Percentiles rank a stretch among this genome's conserved stretches.
These are phyloP conservation scores for Plectranthus barbatus DNA, from an alignment of 257 asterid species.

Conservation along the genomic window DNA sequence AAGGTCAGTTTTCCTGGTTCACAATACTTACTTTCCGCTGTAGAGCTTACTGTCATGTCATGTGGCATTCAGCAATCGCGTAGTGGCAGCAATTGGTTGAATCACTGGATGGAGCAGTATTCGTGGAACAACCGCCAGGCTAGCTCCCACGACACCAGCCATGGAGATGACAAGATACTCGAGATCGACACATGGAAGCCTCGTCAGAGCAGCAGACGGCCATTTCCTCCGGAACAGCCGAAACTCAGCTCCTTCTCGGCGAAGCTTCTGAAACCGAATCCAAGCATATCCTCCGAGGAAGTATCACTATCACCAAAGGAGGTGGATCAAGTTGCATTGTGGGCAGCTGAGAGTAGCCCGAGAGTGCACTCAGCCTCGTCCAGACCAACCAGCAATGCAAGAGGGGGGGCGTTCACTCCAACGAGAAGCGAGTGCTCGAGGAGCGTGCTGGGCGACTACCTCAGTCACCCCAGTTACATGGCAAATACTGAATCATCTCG, in stretches of 20 bases:
- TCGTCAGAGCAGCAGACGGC: slow-evolving; percentile 21
- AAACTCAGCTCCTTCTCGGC: slow-evolving; percentile 20
- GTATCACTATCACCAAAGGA: slow-evolving; percentile 39
- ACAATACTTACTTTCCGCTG: too few relatives aligned
- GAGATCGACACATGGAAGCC: slow-evolving; percentile 88
- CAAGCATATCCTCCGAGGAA: slow-evolving; percentile 59
- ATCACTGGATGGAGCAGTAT: slow-evolving; percentile 66
- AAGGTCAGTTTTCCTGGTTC: too few relatives aligned
- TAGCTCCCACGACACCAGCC: too few relatives aligned
- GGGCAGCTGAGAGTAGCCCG: slow-evolving; percentile 58
- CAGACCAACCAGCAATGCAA: slow-evolving; percentile 29
- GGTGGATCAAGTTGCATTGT: slow-evolving; percentile 23
- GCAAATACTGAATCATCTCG: slow-evolving; percentile 55
- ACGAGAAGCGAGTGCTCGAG: slow-evolving; percentile 51
- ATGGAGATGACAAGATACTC: slow-evolving; percentile 57
- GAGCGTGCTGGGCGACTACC: slow-evolving; percentile 47
- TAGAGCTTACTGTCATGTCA: too few relatives aligned
- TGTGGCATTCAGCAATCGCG: slow-evolving; percentile 2
- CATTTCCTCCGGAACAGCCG: slow-evolving; percentile 15
- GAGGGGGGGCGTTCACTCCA: slow-evolving; percentile 50
- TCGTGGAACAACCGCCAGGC: slow-evolving; percentile 36
- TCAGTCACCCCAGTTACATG: slow-evolving; percentile 67
- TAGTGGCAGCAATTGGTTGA: slow-evolving; percentile 62
- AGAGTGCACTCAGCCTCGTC: slow-evolving; percentile 39
- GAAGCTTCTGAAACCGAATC: slow-evolving; percentile 46